Evolutionary conservation across 768 basidiomycete genomes (phyloP), one percentile per base, ranked within the genome.

Genomic region (Trametes punicea): DNA sequence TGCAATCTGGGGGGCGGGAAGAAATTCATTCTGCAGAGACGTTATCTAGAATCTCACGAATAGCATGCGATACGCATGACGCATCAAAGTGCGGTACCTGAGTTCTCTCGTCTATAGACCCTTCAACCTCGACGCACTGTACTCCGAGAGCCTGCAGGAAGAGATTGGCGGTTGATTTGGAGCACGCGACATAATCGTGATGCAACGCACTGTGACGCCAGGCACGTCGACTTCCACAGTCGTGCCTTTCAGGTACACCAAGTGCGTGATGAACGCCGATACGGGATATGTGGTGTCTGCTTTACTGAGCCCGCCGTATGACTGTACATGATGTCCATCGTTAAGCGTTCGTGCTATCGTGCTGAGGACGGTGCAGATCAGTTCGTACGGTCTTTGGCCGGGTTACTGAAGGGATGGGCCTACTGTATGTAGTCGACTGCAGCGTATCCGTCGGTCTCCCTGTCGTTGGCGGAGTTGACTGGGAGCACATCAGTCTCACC

Each of bases 381-480:
- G 25, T n/a, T n/a, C n/a, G 30, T n/a, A 41, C 20, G 21, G 51
- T 46, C 40, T 15, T 15, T 36, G 4, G 46, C 11, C 52, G 38
- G 39, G 26, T 39, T 45, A 59, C 21, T 36, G 20, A 29, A 51
- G 41, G 39, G 50, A 48, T 5, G 25, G 10, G 63, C 76, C 63
- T 63, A 91, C 89, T 73, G 76, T 63, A 98, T 81, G 66, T 96
- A 96, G 72, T 95, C 89, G 3, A 81, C 76, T 0, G 92, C 94
- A 5, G 80, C 82, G 68, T 95, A 96, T 6, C 84, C 88, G 25
- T 84, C 81, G 0, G 94, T 97, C 71, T 98, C 95, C 52, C 94
- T 78, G 66, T 98, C 95, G 64, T 96, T 97, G 61, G 77, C 80
- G 11, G 82, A 76, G 67, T 97, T 98, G 54, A 98, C 94, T 96